Percentiles rank a stretch among this genome's conserved stretches.
Conservation (phyloP, 2,329 filamentous ascomycete genomes). For the Sarocladium strictum region DNA sequence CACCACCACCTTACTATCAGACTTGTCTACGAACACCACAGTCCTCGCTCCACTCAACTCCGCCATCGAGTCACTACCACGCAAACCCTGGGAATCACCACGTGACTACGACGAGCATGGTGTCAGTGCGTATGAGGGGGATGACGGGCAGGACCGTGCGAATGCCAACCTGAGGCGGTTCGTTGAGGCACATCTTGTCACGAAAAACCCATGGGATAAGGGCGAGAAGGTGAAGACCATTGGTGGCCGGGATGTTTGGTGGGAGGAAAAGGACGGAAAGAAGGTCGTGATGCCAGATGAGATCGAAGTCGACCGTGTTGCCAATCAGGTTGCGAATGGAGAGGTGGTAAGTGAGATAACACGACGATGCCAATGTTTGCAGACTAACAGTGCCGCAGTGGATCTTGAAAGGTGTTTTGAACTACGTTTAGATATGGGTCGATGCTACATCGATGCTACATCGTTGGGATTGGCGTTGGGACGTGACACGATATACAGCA, state of each 20-base stretch:
- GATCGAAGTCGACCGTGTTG: constrained; percentile 70
- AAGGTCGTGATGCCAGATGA: constrained; percentile 71
- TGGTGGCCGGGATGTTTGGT: constrained; percentile 64
- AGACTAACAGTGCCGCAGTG: constrained; percentile 38
- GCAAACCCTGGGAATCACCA: constrained; percentile 82
- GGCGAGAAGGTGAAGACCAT: constrained; percentile 59
- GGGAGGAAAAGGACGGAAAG: constrained; percentile 60
- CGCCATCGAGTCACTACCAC: constrained; percentile 68
- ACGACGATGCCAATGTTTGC: constrained; percentile 9
- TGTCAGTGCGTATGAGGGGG: constrained; percentile 67
- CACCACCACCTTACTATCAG: constrained; percentile 63
- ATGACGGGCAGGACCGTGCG: constrained; percentile 69
- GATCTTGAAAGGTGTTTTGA: constrained; percentile 54
- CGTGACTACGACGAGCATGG: constrained; percentile 65
- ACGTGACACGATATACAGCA: not conserved
- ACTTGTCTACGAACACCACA: constrained; percentile 64
- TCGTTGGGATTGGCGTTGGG: not conserved
- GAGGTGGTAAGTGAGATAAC: constrained; percentile 55
- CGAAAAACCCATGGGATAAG: constrained; percentile 72
- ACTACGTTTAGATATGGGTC: constrained; percentile 27
- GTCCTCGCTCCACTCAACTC: constrained; percentile 84
- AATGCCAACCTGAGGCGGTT: constrained; percentile 71
- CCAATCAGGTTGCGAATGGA: constrained; percentile 75
- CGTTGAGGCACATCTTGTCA: constrained; percentile 79
- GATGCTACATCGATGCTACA: no score